Conservation (phyloP, 2,329 filamentous ascomycete species). For the Fusarium nygamai region DNA sequence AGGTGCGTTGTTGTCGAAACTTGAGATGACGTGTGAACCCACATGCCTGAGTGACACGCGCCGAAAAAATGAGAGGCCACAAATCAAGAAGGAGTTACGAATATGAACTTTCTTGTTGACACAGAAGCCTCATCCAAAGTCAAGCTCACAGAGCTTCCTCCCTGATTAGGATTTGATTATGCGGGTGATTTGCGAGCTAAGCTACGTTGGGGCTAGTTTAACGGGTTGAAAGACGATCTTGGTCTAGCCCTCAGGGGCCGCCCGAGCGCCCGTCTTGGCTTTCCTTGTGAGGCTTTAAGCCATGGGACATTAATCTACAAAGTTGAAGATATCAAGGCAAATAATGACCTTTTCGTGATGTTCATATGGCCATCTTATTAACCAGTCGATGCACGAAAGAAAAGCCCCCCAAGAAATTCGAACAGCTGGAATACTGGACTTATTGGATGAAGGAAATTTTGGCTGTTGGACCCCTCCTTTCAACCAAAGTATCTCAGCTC, state of each 20-base stretch:
- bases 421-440: neutral
- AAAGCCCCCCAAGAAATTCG: neutral
- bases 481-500: neutral
- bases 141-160: slow-evolving; percentile 7
- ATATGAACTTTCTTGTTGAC: neutral
- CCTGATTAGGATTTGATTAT: slow-evolving; percentile 34
- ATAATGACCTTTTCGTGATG: neutral
- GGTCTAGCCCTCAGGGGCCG: slow-evolving; percentile 32
- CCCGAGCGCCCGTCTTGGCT: slow-evolving; percentile 35
- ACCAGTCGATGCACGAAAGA: neutral
- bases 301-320: neutral
- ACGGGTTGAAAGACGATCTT: slow-evolving; percentile 26
- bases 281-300: slow-evolving; percentile 17
- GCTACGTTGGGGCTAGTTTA: slow-evolving; percentile 20
- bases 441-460: neutral
- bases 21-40: neutral
- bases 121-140: neutral
- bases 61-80: neutral
- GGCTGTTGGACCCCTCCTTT: neutral
- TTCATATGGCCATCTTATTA: neutral
- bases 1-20: neutral
- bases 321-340: neutral
- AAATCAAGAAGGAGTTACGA: neutral
- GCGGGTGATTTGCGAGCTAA: slow-evolving; percentile 24
- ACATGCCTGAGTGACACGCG: neutral